Percentiles rank a stretch among this genome's conserved stretches.
phyloP scores from a whole-genome alignment of 1,284 basidiomycete species.

The Pseudozyma hubeiensis region DNA sequence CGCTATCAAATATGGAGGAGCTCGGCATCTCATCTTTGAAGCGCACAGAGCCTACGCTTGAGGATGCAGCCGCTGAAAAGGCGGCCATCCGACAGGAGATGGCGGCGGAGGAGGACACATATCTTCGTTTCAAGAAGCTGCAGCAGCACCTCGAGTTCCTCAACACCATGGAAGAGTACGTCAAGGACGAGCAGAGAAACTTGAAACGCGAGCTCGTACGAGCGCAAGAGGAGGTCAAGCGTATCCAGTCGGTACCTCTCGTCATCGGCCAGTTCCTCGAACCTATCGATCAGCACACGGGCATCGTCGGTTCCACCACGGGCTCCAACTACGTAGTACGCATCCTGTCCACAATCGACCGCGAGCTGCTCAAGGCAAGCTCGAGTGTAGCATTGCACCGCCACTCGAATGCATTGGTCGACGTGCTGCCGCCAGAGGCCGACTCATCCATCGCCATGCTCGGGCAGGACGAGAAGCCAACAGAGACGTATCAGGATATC shows the following conservation, averaged over 20 bases:
- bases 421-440: conserved; percentile 97
- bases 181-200: conserved; percentile 98
- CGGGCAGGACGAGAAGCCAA: conserved; percentile 78
- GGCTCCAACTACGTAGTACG: conserved; percentile 98
- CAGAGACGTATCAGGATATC: conserved; percentile 73
- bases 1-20: conserved; percentile 57
- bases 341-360: conserved; percentile 95
- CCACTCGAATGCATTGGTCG: conserved; percentile 97
- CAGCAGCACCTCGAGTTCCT: conserved; percentile 68
- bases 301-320: conserved; percentile 97
- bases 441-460: conserved; percentile 89
- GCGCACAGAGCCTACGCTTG: conserved; percentile 56
- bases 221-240: conserved; percentile 99
- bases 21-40: conserved; percentile 59
- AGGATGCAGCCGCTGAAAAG: conserved; percentile 61
- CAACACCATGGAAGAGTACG: conserved; percentile 76
- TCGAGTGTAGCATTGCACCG: conserved; percentile 97
- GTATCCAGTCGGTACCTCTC: conserved; percentile 98
- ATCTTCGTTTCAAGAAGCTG: conserved; percentile 67
- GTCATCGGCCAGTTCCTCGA: conserved; percentile 99
- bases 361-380: conserved; percentile 95
- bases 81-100: conserved; percentile 58
- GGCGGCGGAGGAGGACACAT: conserved; percentile 62
- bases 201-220: conserved; percentile 97
- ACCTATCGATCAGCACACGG: conserved; percentile 96